Evolutionary conservation across 2,329 filamentous ascomycete genomes (phyloP).

Genomic region (Beauveria medogensis): DNA sequence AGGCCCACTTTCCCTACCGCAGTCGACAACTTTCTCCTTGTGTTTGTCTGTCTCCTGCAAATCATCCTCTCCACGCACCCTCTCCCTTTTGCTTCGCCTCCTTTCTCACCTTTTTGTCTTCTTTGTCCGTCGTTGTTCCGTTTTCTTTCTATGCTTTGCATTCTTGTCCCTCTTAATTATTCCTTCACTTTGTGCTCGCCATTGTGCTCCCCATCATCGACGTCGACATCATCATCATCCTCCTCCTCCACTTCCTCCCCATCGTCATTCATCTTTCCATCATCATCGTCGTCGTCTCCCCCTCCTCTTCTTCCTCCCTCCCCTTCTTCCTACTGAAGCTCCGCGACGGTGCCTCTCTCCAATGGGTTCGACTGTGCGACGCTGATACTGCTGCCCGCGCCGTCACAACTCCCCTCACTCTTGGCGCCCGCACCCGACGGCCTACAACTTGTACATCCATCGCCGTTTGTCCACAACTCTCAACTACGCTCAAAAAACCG

Average conservation of each 20-base stretch:
- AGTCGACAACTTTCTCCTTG: not conserved
- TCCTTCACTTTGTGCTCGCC: not conserved
- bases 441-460: not conserved
- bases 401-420: not conserved
- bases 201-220: not conserved
- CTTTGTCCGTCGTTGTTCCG: not conserved
- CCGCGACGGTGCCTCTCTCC: not conserved
- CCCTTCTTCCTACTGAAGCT: not conserved
- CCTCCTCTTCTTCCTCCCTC: not conserved
- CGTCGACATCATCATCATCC: no score
- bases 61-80: not conserved
- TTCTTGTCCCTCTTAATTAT: not conserved
- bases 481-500: not conserved
- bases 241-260: no score
- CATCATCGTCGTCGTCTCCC: no score
- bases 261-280: no score
- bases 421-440: not conserved
- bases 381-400: not conserved
- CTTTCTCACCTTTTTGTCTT: not conserved
- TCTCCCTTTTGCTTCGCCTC: not conserved
- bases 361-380: slow-evolving; percentile 3
- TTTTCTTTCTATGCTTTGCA: not conserved
- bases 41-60: not conserved
- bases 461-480: not conserved
- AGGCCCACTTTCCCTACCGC: not conserved